These are phyloP conservation scores for Pseudotulostoma volvatum DNA, from an alignment of 495 filamentous ascomycete genomes.

Conservation along the genomic window DNA sequence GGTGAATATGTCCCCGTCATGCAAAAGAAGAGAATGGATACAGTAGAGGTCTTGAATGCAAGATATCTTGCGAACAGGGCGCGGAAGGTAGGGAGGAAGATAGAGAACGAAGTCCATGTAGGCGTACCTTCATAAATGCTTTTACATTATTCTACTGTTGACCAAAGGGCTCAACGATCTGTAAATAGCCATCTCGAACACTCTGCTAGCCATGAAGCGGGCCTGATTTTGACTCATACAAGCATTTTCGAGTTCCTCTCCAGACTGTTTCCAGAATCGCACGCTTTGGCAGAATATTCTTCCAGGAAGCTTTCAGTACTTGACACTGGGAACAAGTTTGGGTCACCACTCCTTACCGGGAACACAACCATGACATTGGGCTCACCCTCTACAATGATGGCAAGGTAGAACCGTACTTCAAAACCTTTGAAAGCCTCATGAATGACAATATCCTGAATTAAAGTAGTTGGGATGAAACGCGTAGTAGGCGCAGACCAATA, in stretches of 20 bases:
- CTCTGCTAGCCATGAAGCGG: not conserved
- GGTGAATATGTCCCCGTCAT: slow-evolving; percentile 61
- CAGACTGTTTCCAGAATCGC: slow-evolving; percentile 70
- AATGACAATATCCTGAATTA: slow-evolving; percentile 82
- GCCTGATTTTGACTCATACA: slow-evolving; percentile 50
- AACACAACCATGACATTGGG: slow-evolving; percentile 83
- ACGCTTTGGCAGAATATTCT: slow-evolving; percentile 52
- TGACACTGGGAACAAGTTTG: slow-evolving; percentile 4
- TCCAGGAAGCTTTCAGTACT: not conserved
- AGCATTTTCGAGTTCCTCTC: slow-evolving; percentile 58
- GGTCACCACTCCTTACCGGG: slow-evolving; percentile 35
- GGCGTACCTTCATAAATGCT: not conserved
- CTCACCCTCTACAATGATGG: slow-evolving; percentile 84
- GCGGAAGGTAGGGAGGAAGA: slow-evolving; percentile 13
- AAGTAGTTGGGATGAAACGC: slow-evolving; percentile 82
- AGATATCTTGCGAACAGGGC: slow-evolving; percentile 60
- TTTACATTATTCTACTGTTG: too few species aligned
- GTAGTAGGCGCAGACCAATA: slow-evolving; percentile 51
- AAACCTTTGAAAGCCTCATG: slow-evolving; percentile 93
- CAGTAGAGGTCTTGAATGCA: slow-evolving; percentile 58
- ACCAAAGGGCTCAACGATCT: slow-evolving; percentile 5
- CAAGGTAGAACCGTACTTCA: slow-evolving; percentile 77
- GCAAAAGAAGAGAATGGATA: slow-evolving; percentile 43
- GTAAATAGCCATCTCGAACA: not conserved
- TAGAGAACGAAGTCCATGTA: not conserved